Conservation (phyloP, 2,329 filamentous ascomycete species). For the Rhinocladiella mackenziei region DNA sequence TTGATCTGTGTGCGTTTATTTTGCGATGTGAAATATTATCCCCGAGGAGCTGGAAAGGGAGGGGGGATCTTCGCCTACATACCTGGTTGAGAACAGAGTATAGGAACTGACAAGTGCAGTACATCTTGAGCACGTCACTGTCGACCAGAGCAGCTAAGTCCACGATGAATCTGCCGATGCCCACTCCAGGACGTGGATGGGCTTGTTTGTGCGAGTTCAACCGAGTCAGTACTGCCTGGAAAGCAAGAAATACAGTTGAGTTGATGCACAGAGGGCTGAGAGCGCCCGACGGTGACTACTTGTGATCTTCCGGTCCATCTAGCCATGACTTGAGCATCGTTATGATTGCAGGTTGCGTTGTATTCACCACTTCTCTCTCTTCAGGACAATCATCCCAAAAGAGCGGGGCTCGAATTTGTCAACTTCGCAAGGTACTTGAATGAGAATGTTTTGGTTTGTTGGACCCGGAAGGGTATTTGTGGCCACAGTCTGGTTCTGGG, state of each 20-base stretch:
- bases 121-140: conserved; percentile 6
- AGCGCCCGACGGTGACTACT: conserved; percentile 7
- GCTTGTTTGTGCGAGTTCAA: not conserved
- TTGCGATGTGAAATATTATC: no score
- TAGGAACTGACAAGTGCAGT: conserved; percentile 10
- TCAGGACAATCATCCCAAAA: no score
- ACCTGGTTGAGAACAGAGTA: conserved; percentile 5
- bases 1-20: no score
- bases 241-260: not conserved
- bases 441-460: no score
- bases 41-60: not conserved
- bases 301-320: conserved; percentile 7
- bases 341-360: not conserved
- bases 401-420: no score
- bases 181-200: conserved; percentile 5
- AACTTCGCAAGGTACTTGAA: no score
- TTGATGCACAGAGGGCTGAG: conserved; percentile 2
- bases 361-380: not conserved
- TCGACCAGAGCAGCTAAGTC: conserved; percentile 10
- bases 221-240: not conserved
- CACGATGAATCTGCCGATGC: conserved; percentile 9
- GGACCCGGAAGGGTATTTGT: no score
- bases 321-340: conserved; percentile 12
- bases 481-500: not conserved
- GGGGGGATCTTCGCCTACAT: not conserved